Evolutionary conservation across 306 rosid species (phyloP).

Genomic region (Trifolium dubium): DNA sequence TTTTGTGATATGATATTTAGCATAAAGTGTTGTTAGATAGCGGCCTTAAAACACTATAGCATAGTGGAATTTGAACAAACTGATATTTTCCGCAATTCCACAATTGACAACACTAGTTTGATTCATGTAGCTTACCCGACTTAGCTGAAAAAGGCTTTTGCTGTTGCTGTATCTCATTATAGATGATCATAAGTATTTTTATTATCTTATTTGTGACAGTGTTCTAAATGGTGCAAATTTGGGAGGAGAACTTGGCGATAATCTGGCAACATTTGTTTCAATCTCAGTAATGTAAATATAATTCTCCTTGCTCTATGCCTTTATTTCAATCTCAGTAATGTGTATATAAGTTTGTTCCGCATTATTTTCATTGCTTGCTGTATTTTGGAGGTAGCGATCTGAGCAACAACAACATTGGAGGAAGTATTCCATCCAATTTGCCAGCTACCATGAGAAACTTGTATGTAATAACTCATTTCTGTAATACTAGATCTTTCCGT

Average conservation of each 20-base stretch:
- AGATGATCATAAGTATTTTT: constrained; percentile 33
- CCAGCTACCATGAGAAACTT: constrained; percentile 76
- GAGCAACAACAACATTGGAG: constrained; percentile 95
- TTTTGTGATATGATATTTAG: too few species aligned
- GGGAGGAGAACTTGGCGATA: constrained; percentile 87
- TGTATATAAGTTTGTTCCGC: neutral
- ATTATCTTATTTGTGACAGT: constrained; percentile 58
- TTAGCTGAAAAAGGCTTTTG: neutral
- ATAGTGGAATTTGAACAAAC: neutral
- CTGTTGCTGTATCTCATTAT: constrained; percentile 4
- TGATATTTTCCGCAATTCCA: neutral
- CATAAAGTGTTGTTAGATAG: too few species aligned
- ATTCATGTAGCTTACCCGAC: neutral
- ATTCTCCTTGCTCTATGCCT: constrained; percentile 29
- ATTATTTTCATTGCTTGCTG: constrained; percentile 35
- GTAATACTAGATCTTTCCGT: constrained; percentile 32
- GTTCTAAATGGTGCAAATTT: constrained; percentile 81
- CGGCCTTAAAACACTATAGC: neutral
- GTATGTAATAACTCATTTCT: constrained; percentile 57
- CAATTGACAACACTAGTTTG: neutral
- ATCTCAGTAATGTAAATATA: constrained; percentile 70
- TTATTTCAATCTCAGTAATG: constrained; percentile 3
- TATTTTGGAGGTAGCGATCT: constrained; percentile 70
- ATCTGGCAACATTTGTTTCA: constrained; percentile 66
- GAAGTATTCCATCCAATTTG: constrained; percentile 82